Evolutionary conservation across 2,329 filamentous ascomycete species (phyloP), one percentile per base, ranked within the genome.

Genomic region (Aspergillus floridensis): DNA sequence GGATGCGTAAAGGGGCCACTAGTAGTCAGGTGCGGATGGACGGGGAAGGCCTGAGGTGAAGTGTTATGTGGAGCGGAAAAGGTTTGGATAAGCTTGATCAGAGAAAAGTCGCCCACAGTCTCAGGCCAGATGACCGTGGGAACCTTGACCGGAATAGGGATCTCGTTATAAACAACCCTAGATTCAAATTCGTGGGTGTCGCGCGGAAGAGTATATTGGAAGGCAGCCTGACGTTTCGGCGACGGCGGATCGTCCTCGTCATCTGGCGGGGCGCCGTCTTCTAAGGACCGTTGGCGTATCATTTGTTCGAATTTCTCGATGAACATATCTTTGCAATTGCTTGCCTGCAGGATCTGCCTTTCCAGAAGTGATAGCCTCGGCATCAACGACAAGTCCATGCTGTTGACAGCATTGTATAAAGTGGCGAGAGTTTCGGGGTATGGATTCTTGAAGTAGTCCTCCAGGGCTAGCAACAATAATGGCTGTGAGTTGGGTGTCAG

Each of bases 121-220:
- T 99, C 95, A 2, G 93, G 91, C 80, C 93, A 93, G 59, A 96
- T 85, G 11, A 95, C 93, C 3, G 93, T 93, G 0, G 95, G 95
- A 7, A 99, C 89, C 77, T 98, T 98, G 79, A 99, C 92, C 1
- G 95, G 95, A 29, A 99, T 93, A 0, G 93, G 93, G 58, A 98
- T 95, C 63, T 92, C 92, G 78, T 97, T 96, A 80, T 99, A 99
- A 72, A 93, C 86, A 69, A 99, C 92, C 70, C 88, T 92, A 66
- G 91, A 96, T 79, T 98, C 95, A 71, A 96, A 98, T 76, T 99
- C 95, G 75, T 99, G 95, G 0, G 95, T 99, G 73, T 99, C 95
- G 69, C 95, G 85, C 8, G 95, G 93, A 14, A 96, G 85, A 1
- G 85, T 84, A 72, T 95, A 96, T 31, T 84, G 82, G 16, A 86